Evolutionary conservation across 768 basidiomycete genomes (phyloP).

Genomic region (Lactarius sp.): DNA sequence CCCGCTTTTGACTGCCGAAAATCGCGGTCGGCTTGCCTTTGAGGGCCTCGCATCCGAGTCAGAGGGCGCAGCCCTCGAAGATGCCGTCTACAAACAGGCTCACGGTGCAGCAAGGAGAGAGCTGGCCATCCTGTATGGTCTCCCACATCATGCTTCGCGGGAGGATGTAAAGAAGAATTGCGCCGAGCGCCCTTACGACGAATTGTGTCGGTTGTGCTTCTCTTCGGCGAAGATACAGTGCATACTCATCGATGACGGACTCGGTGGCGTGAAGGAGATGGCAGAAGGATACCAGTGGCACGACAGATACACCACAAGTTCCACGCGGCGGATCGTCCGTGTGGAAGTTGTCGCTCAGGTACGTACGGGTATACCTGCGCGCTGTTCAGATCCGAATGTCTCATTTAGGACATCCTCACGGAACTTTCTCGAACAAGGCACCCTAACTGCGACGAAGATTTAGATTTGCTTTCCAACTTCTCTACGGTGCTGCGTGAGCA

Average conservation of each 20-base stretch:
- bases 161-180: slow-evolving; percentile 51
- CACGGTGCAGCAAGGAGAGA: slow-evolving; percentile 53
- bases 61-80: slow-evolving; percentile 45
- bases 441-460: too few species aligned
- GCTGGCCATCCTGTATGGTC: slow-evolving; percentile 46
- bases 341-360: slow-evolving; percentile 75
- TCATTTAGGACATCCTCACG: too few species aligned
- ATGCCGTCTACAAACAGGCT: slow-evolving; percentile 50
- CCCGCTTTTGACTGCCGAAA: slow-evolving; percentile 26
- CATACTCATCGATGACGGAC: slow-evolving; percentile 70
- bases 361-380: slow-evolving; percentile 3
- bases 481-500: too few species aligned
- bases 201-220: slow-evolving; percentile 53
- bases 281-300: slow-evolving; percentile 58
- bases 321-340: slow-evolving; percentile 58
- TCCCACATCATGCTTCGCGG: slow-evolving; percentile 46
- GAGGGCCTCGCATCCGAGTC: slow-evolving; percentile 68
- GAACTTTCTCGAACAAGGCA: too few species aligned
- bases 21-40: slow-evolving; percentile 47
- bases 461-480: too few species aligned
- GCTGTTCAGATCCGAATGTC: too few species aligned
- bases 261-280: slow-evolving; percentile 39
- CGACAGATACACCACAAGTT: slow-evolving; percentile 48
- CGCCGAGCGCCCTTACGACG: slow-evolving; percentile 41
- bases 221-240: slow-evolving; percentile 64